Conservation (phyloP, 306 rosid genomes). For the Amphicarpaea edgeworthii region DNA sequence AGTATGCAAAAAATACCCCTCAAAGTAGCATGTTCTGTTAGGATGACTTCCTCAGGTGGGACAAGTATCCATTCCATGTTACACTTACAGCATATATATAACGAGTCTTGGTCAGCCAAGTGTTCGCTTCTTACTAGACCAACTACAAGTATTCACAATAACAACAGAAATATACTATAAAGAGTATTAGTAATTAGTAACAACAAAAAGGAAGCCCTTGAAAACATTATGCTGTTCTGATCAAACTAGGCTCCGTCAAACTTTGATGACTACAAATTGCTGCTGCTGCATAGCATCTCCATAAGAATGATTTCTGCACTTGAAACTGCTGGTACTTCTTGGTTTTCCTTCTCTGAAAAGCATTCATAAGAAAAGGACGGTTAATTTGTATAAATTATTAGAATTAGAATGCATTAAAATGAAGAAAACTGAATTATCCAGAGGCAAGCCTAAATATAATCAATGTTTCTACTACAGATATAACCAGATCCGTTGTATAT, state of each 20-base stretch:
- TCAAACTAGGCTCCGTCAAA: slow-evolving; percentile 18
- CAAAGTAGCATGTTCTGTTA: background rate
- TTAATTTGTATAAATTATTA: background rate
- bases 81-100: slow-evolving; percentile 5
- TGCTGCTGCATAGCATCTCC: slow-evolving; percentile 17
- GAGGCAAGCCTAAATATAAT: background rate
- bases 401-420: background rate
- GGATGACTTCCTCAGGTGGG: background rate
- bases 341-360: slow-evolving; percentile 33
- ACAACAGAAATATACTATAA: background rate
- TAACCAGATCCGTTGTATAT: background rate
- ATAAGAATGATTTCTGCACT: background rate
- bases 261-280: slow-evolving; percentile 1
- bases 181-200: background rate
- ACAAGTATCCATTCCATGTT: background rate
- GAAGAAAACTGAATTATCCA: background rate
- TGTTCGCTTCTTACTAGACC: background rate
- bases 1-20: background rate
- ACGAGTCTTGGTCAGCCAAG: slow-evolving; percentile 15
- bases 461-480: background rate
- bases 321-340: slow-evolving; percentile 20
- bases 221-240: background rate
- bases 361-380: background rate
- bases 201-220: background rate
- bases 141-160: background rate